Evolutionary conservation across 208 protist species (phyloP).

Genomic region (Trypanosoma grayi): DNA sequence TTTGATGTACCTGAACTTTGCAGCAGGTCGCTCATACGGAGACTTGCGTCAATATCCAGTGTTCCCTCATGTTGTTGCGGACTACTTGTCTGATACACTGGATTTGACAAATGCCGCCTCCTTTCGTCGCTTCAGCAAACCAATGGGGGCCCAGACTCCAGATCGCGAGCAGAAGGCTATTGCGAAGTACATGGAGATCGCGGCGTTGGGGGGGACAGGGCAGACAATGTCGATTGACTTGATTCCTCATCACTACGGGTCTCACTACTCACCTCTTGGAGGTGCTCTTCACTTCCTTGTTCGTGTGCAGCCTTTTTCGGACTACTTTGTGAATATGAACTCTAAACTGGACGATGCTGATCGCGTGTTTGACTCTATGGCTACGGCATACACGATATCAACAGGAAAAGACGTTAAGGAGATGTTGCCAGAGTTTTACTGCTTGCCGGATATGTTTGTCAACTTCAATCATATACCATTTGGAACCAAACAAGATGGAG

Average conservation of each 20-base stretch:
- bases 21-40: constrained; percentile 72
- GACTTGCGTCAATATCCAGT: constrained; percentile 87
- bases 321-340: constrained; percentile 42
- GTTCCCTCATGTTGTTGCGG: constrained; percentile 82
- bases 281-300: constrained; percentile 90
- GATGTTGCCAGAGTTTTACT: constrained; percentile 87
- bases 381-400: constrained; percentile 22
- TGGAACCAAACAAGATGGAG: constrained; percentile 43
- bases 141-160: constrained; percentile 81
- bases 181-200: constrained; percentile 46
- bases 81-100: constrained; percentile 60
- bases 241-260: constrained; percentile 86
- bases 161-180: constrained; percentile 40
- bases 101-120: constrained; percentile 43
- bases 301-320: constrained; percentile 92
- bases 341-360: constrained; percentile 30
- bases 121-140: constrained; percentile 85
- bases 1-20: constrained; percentile 79
- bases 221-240: constrained; percentile 26
- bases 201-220: constrained; percentile 8
- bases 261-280: constrained; percentile 88
- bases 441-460: constrained; percentile 50
- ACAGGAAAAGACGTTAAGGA: constrained; percentile 84
- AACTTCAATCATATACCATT: constrained; percentile 57
- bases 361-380: constrained; percentile 39